Evolutionary conservation across 345 rosid species (phyloP).

Genomic region (Hirschfeldia incana): DNA sequence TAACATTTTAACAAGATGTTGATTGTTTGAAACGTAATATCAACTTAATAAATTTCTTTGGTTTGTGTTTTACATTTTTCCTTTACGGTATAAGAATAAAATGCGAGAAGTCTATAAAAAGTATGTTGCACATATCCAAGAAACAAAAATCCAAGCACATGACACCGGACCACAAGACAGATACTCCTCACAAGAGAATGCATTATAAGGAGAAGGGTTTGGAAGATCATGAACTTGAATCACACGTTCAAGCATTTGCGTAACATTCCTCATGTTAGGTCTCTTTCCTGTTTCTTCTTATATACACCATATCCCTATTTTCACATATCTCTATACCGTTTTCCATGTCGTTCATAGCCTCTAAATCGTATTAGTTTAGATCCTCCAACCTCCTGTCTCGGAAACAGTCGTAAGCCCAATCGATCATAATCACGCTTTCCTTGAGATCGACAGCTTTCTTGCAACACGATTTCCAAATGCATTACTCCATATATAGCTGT

Average conservation of each 20-base stretch:
- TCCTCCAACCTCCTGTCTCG: slow-evolving; percentile 27
- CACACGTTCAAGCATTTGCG: slow-evolving; percentile 46
- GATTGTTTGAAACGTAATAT: neutral
- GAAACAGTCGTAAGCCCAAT: slow-evolving; percentile 56
- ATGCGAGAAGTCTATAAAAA: too few relatives aligned
- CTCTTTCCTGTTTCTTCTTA: slow-evolving; percentile 46
- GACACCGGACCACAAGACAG: slow-evolving; percentile 4
- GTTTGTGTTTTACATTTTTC: neutral
- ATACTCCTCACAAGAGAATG: neutral
- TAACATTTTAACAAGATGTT: neutral
- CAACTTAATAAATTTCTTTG: neutral
- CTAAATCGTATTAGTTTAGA: slow-evolving; percentile 42
- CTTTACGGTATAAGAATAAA: neutral
- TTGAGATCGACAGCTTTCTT: slow-evolving; percentile 36
- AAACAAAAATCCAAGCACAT: neutral
- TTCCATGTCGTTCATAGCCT: slow-evolving; percentile 38
- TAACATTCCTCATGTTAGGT: slow-evolving; percentile 48
- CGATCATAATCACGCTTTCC: slow-evolving; percentile 14
- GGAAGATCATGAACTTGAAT: slow-evolving; percentile 37
- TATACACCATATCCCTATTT: slow-evolving; percentile 62
- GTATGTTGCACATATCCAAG: too few relatives aligned
- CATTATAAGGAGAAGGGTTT: slow-evolving; percentile 16
- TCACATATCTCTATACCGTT: slow-evolving; percentile 45
- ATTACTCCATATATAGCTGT: slow-evolving; percentile 38
- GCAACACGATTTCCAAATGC: slow-evolving; percentile 41